Evolutionary conservation across 306 rosid species (phyloP).

Genomic region (Dicorynia guianensis): DNA sequence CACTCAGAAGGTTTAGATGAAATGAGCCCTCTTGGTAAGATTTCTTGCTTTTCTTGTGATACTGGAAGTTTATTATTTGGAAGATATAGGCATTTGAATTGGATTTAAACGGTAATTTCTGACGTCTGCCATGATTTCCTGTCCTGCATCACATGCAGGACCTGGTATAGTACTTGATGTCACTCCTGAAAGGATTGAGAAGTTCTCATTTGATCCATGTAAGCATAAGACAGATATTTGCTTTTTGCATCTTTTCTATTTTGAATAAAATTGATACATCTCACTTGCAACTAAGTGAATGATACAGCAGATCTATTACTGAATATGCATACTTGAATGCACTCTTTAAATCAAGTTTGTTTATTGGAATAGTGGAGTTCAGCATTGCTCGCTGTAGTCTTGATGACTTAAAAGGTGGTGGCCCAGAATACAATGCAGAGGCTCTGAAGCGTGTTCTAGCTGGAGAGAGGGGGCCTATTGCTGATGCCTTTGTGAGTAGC

Average conservation of each 20-base stretch:
- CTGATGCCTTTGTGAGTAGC: conserved; percentile 86
- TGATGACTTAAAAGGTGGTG: conserved; percentile 81
- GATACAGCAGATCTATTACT: conserved; percentile 32
- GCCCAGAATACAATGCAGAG: conserved; percentile 74
- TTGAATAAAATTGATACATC: conserved; percentile 28
- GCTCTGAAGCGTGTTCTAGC: conserved; percentile 73
- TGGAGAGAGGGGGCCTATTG: conserved; percentile 81
- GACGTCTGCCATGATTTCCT: background rate
- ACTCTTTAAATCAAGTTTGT: conserved; percentile 21
- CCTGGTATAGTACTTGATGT: conserved; percentile 90
- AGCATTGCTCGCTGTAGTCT: conserved; percentile 88
- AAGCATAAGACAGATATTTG: conserved; percentile 50
- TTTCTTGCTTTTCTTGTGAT: conserved; percentile 26
- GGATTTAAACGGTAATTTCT: conserved; percentile 21
- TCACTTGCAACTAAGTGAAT: conserved; percentile 31
- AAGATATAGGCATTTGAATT: conserved; percentile 19
- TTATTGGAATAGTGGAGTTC: conserved; percentile 70
- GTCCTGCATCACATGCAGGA: conserved; percentile 59
- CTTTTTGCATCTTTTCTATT: conserved; percentile 10
- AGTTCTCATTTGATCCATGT: conserved; percentile 90
- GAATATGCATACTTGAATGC: conserved; percentile 31
- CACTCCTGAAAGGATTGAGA: conserved; percentile 73
- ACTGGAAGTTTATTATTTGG: conserved; percentile 26
- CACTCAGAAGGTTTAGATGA: conserved; percentile 97
- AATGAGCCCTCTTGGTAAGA: conserved; percentile 94